Evolutionary conservation across 441 rosid species (phyloP).

Genomic region (Arabidopsis hybrid): DNA sequence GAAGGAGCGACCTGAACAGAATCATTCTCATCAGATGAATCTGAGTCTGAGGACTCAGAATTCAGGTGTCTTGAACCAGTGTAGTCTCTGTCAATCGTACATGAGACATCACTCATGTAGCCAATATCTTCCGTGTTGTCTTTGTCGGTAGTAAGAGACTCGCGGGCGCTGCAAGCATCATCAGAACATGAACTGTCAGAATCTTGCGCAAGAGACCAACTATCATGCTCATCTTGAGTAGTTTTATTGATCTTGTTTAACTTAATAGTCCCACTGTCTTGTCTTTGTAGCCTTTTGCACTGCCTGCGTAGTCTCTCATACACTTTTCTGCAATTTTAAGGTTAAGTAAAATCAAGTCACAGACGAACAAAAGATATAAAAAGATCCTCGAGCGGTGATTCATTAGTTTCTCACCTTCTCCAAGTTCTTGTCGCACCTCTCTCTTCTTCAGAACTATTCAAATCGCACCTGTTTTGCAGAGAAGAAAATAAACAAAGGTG

Average conservation of each 20-base stretch:
- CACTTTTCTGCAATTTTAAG: constrained; percentile 62
- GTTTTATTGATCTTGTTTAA: constrained; percentile 45
- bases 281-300: constrained; percentile 60
- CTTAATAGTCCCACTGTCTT: constrained; percentile 46
- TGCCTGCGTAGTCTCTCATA: constrained; percentile 79
- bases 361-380: constrained; percentile 12
- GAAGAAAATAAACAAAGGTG: constrained; percentile 12
- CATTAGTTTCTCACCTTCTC: constrained; percentile 60
- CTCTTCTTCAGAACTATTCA: constrained; percentile 80
- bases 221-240: constrained; percentile 40
- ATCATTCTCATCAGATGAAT: constrained; percentile 71
- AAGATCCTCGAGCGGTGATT: constrained; percentile 7
- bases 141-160: constrained; percentile 66
- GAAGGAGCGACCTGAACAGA: constrained; percentile 52
- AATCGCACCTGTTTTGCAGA: constrained; percentile 35
- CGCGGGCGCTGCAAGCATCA: constrained; percentile 71
- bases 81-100: constrained; percentile 53
- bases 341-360: background rate
- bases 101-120: constrained; percentile 60
- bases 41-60: constrained; percentile 74
- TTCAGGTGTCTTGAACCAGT: constrained; percentile 53
- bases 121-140: constrained; percentile 53
- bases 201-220: constrained; percentile 53
- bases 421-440: constrained; percentile 63
- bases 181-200: constrained; percentile 62